These are phyloP conservation scores for Bromus sterilis DNA, from an alignment of 176 grass and related monocot genomes.

Conservation along the genomic window DNA sequence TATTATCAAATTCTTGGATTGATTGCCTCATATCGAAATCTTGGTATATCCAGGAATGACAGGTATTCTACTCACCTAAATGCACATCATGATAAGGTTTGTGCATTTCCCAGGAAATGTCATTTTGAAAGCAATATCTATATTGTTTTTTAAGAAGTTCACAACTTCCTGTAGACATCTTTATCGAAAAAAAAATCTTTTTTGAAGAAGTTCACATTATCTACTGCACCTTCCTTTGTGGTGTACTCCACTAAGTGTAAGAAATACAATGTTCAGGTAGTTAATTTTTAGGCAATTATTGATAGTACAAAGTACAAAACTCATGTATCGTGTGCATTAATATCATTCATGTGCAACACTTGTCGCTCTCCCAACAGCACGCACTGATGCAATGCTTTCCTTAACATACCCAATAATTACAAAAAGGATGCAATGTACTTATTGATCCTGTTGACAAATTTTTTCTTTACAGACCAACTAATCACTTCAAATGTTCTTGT, in stretches of 20 bases:
- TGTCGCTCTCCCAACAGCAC: constrained; percentile 13
- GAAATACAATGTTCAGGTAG: neutral
- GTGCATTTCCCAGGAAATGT: neutral
- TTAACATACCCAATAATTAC: constrained; percentile 32
- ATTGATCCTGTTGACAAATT: constrained; percentile 26
- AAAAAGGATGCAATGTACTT: constrained; percentile 29
- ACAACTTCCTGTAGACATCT: neutral
- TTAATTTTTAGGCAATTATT: constrained; percentile 39
- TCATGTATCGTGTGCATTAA: constrained; percentile 12
- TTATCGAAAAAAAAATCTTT: no score
- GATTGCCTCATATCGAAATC: neutral
- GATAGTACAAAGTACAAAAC: constrained; percentile 21
- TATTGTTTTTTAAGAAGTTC: neutral
- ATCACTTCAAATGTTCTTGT: neutral
- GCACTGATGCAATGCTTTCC: constrained; percentile 19
- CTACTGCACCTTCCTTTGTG: neutral
- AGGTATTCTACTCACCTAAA: neutral
- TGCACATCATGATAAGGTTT: neutral
- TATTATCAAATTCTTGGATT: neutral
- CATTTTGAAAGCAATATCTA: neutral
- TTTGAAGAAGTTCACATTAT: neutral
- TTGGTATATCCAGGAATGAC: neutral
- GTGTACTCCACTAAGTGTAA: constrained; percentile 9
- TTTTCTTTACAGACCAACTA: constrained; percentile 5
- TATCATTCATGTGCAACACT: constrained; percentile 13